Evolutionary conservation across 768 basidiomycete genomes (phyloP), one percentile per base, ranked within the genome.

Genomic region (Boletellus sp.): DNA sequence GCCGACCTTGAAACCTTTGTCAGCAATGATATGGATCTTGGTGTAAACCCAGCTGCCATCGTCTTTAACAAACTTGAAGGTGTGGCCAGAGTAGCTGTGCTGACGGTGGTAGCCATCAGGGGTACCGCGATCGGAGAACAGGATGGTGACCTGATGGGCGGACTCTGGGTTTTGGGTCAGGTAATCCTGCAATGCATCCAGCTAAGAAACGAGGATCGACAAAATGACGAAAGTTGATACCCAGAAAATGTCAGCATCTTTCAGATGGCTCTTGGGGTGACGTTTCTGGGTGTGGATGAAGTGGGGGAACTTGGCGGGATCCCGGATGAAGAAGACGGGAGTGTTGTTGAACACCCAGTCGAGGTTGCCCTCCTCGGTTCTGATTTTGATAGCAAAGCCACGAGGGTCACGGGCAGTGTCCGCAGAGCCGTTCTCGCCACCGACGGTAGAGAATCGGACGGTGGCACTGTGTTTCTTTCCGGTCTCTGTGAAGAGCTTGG

Each of bases 271-370:
- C 64, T 91, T 89, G 15, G 94, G 94, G 68, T 91, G 80, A 55
- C 87, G 81, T 75, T 94, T 94, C 66, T 90, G 88, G 24, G 91
- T 91, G 74, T 97, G 94, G 59, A 95, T 90, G 70, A 96, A 85
- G 73, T 96, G 90, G 39, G 90, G 85, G 78, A 95, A 96, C 70
- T 92, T 85, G 70, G 86, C 79, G 13, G 88, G 81, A 67, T 94
- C 84, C 58, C 85, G 81, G 68, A 96, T 81, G 75, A 91, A 87
- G 81, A 94, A 93, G 57, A 94, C 78, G 41, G 94, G 91, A 13
- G 89, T 91, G 74, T 93, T 92, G 74, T 92, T 90, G 82, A 86
- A 81, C 61, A 94, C 94, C 78, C 88, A 88, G 67, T 96, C 94
- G 70, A 83, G 81, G 75, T 90, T 94, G 17, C 95, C 95, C 67